Base-by-base conservation (phyloP, 2,329 filamentous ascomycete genomes). In the Teratosphaeria viscida region DNA sequence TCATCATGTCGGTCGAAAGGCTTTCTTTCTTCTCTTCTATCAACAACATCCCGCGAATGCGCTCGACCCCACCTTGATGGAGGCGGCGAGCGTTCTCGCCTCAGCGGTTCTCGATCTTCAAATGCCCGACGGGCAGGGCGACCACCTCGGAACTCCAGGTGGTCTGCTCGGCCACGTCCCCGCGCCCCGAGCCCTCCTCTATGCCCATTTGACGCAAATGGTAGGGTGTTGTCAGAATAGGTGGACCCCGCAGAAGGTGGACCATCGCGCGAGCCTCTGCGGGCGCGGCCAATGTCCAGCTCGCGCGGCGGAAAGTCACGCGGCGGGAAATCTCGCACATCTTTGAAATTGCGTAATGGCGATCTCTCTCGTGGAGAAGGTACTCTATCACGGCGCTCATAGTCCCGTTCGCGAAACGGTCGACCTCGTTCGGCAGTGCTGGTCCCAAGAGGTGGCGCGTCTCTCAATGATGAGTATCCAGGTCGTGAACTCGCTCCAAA, bases 171-270 rank as follows among this genome's bases (percentile, higher is more conserved):
- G 49, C 55, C 34, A 53, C 60, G 52, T 53, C 61, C 59, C 12
- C 62, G 58, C 34, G 68, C 62, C 32, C 74, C 71, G 60, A 82
- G 82, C 5, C 81, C 81, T 34, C 81, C 80, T 23, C 85, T 82
- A 23, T 75, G 72, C 60, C 76, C 75, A 58, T 80, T 79, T 8
- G 80, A 78, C 8, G 78, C 73, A 19, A 78, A 81, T 59, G 86
- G 85, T 1, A 82, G 79, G 12, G 83, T 80, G 12, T 37, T 37
- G 62, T 91, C 88, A 0, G 87, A 88, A 26, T 84, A 85, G 10
- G 84, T 84, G 2, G 88, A 89, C 4, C 85, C 85, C 19, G 85
- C 86, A 1, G 87, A 88, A 26, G 85, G 81, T 11, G 88, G 87
- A 0, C 87, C 88, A 67, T 92, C 88, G 67, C 88, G 80, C 8